These are phyloP conservation scores for Cladosporium cucumerinum DNA, from an alignment of 2,329 filamentous ascomycete species.

Conservation along the genomic window DNA sequence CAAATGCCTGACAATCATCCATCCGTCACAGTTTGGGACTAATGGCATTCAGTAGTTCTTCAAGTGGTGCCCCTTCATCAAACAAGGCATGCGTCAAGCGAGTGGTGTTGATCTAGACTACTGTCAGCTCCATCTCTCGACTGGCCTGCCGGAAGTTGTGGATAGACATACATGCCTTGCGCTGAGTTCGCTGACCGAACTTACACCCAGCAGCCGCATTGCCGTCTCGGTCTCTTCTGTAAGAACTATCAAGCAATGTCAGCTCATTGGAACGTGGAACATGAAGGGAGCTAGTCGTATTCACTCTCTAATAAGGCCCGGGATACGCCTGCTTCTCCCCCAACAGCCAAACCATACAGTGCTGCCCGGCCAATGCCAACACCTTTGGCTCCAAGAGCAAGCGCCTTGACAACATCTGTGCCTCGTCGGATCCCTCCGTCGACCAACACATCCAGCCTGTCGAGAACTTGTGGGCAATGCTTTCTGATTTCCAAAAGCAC, in stretches of 20 bases:
- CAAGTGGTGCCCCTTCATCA: neutral
- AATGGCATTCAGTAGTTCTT: neutral
- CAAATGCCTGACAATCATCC: neutral
- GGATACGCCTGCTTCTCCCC: slow-evolving; percentile 53
- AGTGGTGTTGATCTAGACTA: neutral
- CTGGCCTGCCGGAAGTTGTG: neutral
- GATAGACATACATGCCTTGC: neutral
- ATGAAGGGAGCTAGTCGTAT: neutral
- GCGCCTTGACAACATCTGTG: slow-evolving; percentile 51
- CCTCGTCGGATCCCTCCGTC: slow-evolving; percentile 52
- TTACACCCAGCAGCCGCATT: neutral
- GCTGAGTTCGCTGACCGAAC: neutral
- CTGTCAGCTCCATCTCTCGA: neutral
- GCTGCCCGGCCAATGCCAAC: slow-evolving; percentile 57
- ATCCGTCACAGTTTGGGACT: neutral
- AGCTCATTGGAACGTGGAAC: neutral
- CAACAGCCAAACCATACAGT: slow-evolving; percentile 58
- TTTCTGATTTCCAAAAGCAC: slow-evolving; percentile 61
- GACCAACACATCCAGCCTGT: slow-evolving; percentile 51
- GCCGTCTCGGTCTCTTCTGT: neutral
- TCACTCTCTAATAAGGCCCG: neutral
- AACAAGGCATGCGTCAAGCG: neutral
- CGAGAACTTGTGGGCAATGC: slow-evolving; percentile 57
- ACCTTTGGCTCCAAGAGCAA: slow-evolving; percentile 55
- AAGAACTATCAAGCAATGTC: neutral